Evolutionary conservation across 768 basidiomycete genomes (phyloP), one percentile per base, ranked within the genome.

Genomic region (Leccinum longicurvipes): DNA sequence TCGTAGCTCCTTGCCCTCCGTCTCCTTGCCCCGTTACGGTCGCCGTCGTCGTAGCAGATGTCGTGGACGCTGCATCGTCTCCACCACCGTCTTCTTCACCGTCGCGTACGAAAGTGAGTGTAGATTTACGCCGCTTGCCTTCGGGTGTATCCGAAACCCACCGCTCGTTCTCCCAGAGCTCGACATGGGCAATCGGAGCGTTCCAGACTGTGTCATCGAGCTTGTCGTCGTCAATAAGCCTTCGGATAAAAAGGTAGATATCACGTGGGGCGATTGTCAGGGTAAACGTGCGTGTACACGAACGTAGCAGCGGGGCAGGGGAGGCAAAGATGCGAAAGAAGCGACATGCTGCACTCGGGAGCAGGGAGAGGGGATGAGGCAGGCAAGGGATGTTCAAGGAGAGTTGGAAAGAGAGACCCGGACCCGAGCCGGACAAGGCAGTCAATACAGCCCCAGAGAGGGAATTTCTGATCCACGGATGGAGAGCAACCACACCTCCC

Each of bases 381-480:
- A 67, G 4, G 21, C 41, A 6, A 6, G 64, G 64, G 4, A 61
- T 29, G 4, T 23, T 3, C 11, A 61, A 15, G n/a, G 56, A 42
- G 4, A 66, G 56, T 17, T 48, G 52, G 24, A 66, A 21, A 1
- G 62, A 67, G n/a, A 66, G 25, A 5, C 62, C 62, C 1, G 65
- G 58, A 0, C 65, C 65, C 0, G 58, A 42, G 3, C 62, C 56
- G 9, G 54, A 63, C 1, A 63, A 5, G 5, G 53, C 54, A 3
- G 50, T 54, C 4, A 39, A 53, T n/a, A 48, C 2, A 15, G 14
- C 4, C 27, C 9, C 1, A 5, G 63, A 55, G 3, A 66, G 34
- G 0, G 52, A 39, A 9, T 28, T 34, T 6, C 8, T 47, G 27
- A 57, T 17, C 11, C 31, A 10, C 4, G 65, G 65, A n/a, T 61